phyloP scores from a whole-genome alignment of 768 basidiomycete genomes.

The Agaricus subrufescens region DNA sequence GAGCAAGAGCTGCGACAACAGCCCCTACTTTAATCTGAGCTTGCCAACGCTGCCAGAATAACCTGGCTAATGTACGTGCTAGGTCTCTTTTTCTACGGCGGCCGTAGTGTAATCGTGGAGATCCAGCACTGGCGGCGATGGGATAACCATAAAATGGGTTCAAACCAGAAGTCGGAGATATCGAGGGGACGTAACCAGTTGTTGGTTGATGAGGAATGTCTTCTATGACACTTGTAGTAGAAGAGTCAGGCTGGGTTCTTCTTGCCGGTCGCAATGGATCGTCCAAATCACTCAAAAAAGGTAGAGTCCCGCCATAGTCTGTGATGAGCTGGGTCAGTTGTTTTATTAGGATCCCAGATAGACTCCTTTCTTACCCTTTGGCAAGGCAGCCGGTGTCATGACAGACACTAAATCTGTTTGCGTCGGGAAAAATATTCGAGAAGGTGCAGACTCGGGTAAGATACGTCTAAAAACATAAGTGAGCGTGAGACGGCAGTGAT shows the following conservation, averaged over 20 bases:
- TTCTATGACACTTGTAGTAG: conserved; percentile 6
- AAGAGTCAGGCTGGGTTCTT: conserved; percentile 12
- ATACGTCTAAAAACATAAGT: conserved; percentile 39
- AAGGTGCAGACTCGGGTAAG: conserved; percentile 54
- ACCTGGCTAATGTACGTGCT: conserved; percentile 48
- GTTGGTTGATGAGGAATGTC: conserved; percentile 14
- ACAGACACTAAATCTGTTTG: conserved; percentile 48
- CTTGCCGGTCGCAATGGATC: conserved; percentile 38
- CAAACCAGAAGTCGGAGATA: conserved; percentile 53
- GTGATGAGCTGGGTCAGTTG: conserved; percentile 18
- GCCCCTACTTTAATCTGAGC: conserved; percentile 32
- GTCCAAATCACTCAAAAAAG: conserved; percentile 42
- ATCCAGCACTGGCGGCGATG: conserved; percentile 25
- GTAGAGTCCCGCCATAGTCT: conserved; percentile 70
- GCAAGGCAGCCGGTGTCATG: conserved; percentile 49
- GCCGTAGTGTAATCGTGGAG: conserved; percentile 48
- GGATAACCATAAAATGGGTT: conserved; percentile 82
- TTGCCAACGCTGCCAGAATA: conserved; percentile 70
- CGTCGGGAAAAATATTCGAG: conserved; percentile 64
- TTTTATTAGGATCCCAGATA: conserved; percentile 10
- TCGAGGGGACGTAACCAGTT: conserved; percentile 21
- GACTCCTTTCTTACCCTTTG: conserved; percentile 43
- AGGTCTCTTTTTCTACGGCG: conserved; percentile 70
- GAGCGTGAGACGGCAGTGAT: neutral
- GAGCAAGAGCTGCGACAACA: conserved; percentile 24